A percentile compares a stretch with the other conserved stretches of the same genome.
Conservation (phyloP, 2,329 filamentous ascomycete species). For the Zelopaecilomyces penicillatus region DNA sequence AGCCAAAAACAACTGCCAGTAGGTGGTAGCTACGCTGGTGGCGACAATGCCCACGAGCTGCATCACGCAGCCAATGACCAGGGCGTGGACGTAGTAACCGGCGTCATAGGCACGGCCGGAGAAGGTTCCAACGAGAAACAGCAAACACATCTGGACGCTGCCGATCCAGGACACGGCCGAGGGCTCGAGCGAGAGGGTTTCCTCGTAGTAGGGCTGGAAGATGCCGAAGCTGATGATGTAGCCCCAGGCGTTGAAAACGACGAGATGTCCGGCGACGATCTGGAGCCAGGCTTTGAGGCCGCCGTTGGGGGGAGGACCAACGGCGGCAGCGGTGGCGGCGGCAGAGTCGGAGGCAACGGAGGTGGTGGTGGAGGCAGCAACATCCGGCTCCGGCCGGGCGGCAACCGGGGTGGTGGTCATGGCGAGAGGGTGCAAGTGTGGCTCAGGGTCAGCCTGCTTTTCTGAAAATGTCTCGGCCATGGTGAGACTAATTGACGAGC, state of each 20-base stretch:
- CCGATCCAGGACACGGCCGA: constrained; percentile 41
- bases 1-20: constrained; percentile 40
- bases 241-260: constrained; percentile 32
- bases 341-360: neutral
- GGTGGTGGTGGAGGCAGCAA: too few species aligned
- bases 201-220: constrained; percentile 31
- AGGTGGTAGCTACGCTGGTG: constrained; percentile 32
- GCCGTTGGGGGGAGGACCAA: constrained; percentile 25
- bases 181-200: constrained; percentile 20
- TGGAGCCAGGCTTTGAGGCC: constrained; percentile 30
- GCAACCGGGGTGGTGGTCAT: too few species aligned
- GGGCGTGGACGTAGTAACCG: constrained; percentile 27
- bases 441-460: too few species aligned
- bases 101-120: constrained; percentile 34
- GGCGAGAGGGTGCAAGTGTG: too few species aligned
- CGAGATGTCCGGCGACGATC: constrained; percentile 28
- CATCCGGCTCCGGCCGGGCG: too few species aligned
- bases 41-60: constrained; percentile 38
- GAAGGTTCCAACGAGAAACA: constrained; percentile 32
- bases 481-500: too few species aligned
- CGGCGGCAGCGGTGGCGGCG: neutral
- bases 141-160: constrained; percentile 36
- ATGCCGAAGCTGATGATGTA: constrained; percentile 31
- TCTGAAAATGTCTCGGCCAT: too few species aligned
- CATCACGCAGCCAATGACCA: constrained; percentile 30